Evolutionary conservation across 176 grass and related monocot genomes (phyloP), one percentile per base, ranked within the genome.

Genomic region (Juncus effusus): DNA sequence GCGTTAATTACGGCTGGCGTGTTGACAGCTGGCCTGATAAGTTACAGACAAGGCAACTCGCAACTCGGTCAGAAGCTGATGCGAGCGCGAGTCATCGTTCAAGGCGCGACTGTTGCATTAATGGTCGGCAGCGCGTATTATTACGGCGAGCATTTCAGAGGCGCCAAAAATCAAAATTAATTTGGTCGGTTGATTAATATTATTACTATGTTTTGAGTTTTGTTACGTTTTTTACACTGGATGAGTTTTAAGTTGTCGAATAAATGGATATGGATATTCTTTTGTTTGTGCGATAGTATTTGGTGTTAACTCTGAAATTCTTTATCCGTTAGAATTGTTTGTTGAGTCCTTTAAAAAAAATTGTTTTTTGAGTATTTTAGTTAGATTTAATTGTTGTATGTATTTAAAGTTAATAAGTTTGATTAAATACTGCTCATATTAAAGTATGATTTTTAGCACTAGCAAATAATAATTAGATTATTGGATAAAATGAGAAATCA

Each of bases 121-220:
- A 99, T 99, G 89, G 81, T 90, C 0, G 85, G 89, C 58, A 93
- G 89, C 19, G 85, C 94, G 2, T 93, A 87, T 73, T 93, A 93
- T 74, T 99, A 87, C 3, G 89, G 85, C 0, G 94, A 93, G 64
- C 74, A 90, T 71, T 81, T 96, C 76, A 88, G 45, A 13, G 73
- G 65, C 56, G 74, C 65, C 35, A 82, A 82, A 65, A 82, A 72
- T 4, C 40, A 58, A 71, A 54, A 76, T 37, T 63, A 65, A 59
- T 28, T 28, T 28, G 19, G 19, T 28, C 19, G 10, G 38, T 38
- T 7, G 15, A 64, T 28, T 28, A 28, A 28, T 28, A 28, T 28
- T 28, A 28, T 28, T 28, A 28, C 1, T 72, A 56, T 58, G 15
- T 58, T 59, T 47, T 58, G 39, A 13, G 2, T 60, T 28, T 42